Base-by-base conservation (phyloP, 2,329 filamentous ascomycete genomes). In the Talaromyces sp. region DNA sequence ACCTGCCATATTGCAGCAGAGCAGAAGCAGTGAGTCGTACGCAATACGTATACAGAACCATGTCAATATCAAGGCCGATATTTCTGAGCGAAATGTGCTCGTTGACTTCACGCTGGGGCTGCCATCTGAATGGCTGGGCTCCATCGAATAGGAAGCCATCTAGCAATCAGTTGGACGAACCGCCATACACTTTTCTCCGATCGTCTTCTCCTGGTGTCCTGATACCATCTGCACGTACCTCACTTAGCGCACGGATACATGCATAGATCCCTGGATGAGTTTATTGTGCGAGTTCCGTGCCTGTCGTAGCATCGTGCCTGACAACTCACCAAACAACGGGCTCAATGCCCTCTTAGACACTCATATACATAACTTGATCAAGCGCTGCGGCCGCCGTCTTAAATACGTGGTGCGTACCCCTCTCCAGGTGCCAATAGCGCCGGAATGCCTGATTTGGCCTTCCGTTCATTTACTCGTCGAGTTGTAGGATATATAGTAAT, bases 361-460 rank as follows among this genome's bases (percentile, higher is more conserved):
- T 9, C 35, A 58, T 22, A 7, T 22, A 24, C 16, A 9, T 56
- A 45, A 37, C 47, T 52, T 35, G 37, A 10, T 52, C 58, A 65
- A 65, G 63, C 63, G 63, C 63, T 41, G 19, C 54, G 58, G 58
- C 63, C 63, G 63, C 63, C 19, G 50, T 62, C 57, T 65, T 56
- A 63, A 31, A 31, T 31, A 31, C 27, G 27, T 52, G n/a, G 27
- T n/a, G 57, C 41, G 10, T 60, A 62, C 47, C 60, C 47, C 59
- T 61, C 47, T 52, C 41, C 22, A 35, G 5, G n/a, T 16, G 57
- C n/a, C 3, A 14, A 19, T 35, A 35, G 50, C n/a, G 50, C 24
- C 49, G 50, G 10, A 22, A 35, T 37, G 50, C 50, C 14, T 10
- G 5, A 35, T 37, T 22, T 33, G 14, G 52, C 5, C n/a, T 14